Evolutionary conservation across 208 protist genomes (phyloP), one percentile per base, ranked within the genome.

Genomic region (Leishmania tropica): DNA sequence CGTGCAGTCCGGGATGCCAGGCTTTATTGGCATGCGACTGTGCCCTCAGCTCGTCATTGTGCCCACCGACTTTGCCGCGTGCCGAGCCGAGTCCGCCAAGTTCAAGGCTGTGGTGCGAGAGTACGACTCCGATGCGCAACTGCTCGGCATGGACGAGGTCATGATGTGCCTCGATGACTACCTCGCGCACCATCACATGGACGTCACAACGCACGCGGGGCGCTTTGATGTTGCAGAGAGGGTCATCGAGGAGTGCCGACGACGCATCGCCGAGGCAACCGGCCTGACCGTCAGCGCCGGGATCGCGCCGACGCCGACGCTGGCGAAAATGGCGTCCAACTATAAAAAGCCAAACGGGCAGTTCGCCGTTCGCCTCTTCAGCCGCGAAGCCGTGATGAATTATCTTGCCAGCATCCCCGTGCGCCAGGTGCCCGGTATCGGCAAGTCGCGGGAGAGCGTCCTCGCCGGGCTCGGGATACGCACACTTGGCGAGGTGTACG

Each of bases 1-100:
- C 40, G 97, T 99, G 48, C 92, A 97, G 5, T 87, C 91, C 6
- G 98, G 96, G 15, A 99, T 99, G 98, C 95, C 98, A 2, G 98
- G 98, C 40, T 99, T 97, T 83, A 97, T 99, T 76, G 97, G 88
- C 5, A 42, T 86, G 74, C 91, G 90, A 65, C 89, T 98, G 5
- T 99, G 96, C 82, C 95, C 94, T 10, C 53, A 88, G 15, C 86
- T 99, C 40, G 78, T 93, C 31, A 94, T 99, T 76, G 90, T 98
- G 19, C 88, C 84, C 13, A 78, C 78, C 1, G 84, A 97, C 81
- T 98, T 96, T 60, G 77, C 79, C 1, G 81, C 85, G 13, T 98
- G 96, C 84, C 78, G 78, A 64, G 75, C 74, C 56, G 90, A 94
- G 84, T 88, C 90, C 6, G 79, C 76, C 4, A 83, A 84, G 51